phyloP scores from a whole-genome alignment of 148 eudicot species.

The Vaccinium myrtillus region DNA sequence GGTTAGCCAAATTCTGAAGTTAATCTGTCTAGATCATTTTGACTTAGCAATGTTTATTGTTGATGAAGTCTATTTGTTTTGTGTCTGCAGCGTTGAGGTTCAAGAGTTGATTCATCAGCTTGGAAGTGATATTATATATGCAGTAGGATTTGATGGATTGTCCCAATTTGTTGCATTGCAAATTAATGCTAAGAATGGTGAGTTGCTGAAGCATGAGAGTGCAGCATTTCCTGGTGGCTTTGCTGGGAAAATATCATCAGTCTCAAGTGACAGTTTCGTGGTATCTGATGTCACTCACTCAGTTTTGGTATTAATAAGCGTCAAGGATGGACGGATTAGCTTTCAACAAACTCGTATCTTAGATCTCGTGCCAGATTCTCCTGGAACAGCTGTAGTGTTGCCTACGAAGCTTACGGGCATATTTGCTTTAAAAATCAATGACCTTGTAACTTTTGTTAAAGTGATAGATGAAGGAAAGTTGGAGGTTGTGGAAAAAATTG shows the following conservation, averaged over 20 bases:
- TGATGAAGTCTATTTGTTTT: conserved; percentile 22
- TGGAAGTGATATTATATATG: conserved; percentile 57
- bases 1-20: conserved; percentile 42
- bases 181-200: conserved; percentile 69
- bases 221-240: conserved; percentile 57
- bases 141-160: conserved; percentile 57
- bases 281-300: conserved; percentile 66
- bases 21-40: conserved; percentile 8
- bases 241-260: conserved; percentile 58
- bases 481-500: conserved; percentile 57
- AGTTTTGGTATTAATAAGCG: conserved; percentile 42
- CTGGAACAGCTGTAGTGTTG: conserved; percentile 52
- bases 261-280: conserved; percentile 61
- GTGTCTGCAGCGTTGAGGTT: conserved; percentile 62
- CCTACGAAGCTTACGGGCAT: conserved; percentile 63
- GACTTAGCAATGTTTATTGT: neutral
- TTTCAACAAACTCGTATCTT: conserved; percentile 46
- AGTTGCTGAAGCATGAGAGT: conserved; percentile 53
- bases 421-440: conserved; percentile 48
- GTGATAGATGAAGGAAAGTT: conserved; percentile 50
- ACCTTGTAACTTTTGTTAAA: conserved; percentile 47
- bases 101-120: conserved; percentile 67
- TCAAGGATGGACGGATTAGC: conserved; percentile 60
- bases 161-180: conserved; percentile 54
- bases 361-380: conserved; percentile 57